Evolutionary conservation across 1,284 basidiomycete genomes (phyloP).

Genomic region (Agroathelia rolfsii): DNA sequence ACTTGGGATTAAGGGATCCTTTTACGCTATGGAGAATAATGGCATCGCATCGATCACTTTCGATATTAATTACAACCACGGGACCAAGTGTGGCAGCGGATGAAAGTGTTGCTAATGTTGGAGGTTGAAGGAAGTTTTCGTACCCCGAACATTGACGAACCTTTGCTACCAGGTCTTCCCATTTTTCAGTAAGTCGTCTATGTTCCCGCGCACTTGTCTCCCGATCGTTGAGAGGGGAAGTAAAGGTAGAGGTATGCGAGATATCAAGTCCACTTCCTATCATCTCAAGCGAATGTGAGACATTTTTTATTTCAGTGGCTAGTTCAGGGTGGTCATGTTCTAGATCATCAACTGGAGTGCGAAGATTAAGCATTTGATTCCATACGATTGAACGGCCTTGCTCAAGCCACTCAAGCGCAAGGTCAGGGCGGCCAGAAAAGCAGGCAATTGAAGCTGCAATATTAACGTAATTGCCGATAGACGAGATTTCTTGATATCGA

Average conservation of each 20-base stretch:
- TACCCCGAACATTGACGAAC: slow-evolving; percentile 21
- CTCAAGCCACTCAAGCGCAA: slow-evolving; percentile 27
- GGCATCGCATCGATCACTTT: slow-evolving; percentile 17
- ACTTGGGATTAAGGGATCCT: too few species aligned
- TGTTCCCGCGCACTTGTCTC: too few species aligned
- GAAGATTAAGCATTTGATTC: slow-evolving; percentile 16
- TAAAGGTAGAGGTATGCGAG: too few species aligned
- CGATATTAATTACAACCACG: slow-evolving; percentile 24
- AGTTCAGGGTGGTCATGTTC: slow-evolving; percentile 11
- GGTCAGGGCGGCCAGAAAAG: too few species aligned
- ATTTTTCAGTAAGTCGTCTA: slow-evolving; percentile 18
- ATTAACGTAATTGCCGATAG: too few species aligned
- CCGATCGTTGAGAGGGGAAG: too few species aligned
- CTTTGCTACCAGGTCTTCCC: slow-evolving; percentile 15
- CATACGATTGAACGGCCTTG: slow-evolving; percentile 22
- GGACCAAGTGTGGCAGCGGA: slow-evolving; percentile 23
- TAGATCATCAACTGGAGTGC: slow-evolving; percentile 13
- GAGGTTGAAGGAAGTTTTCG: slow-evolving; percentile 16
- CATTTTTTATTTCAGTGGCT: too few species aligned
- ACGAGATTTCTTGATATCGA: too few species aligned
- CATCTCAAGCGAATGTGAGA: too few species aligned
- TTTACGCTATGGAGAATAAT: slow-evolving; percentile 19
- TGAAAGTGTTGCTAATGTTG: slow-evolving; percentile 18
- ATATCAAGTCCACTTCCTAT: too few species aligned
- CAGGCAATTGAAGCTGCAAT: too few species aligned